Evolutionary conservation across 2,329 filamentous ascomycete species (phyloP).

Genomic region (Ophiostoma triangulosporum): DNA sequence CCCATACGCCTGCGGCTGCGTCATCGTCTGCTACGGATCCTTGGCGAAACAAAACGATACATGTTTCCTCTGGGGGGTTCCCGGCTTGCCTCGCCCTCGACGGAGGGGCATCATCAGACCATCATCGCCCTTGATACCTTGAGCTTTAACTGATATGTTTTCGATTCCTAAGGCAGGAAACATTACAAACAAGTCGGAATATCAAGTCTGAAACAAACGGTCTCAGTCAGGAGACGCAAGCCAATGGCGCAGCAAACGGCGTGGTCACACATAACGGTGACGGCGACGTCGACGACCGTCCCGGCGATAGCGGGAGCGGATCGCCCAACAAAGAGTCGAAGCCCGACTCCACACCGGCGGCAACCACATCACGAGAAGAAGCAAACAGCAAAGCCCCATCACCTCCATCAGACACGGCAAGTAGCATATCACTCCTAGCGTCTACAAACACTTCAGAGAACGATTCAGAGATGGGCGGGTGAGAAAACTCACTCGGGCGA

Average conservation of each 20-base stretch:
- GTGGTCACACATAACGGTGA: background rate
- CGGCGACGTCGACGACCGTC: background rate
- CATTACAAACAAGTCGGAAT: constrained; percentile 16
- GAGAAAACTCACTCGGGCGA: background rate
- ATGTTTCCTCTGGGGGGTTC: constrained; percentile 4
- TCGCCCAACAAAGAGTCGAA: background rate
- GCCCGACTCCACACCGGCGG: background rate
- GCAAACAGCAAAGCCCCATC: background rate
- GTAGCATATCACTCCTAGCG: background rate
- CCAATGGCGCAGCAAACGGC: background rate
- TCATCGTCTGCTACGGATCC: background rate
- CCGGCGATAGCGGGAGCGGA: background rate
- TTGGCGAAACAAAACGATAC: constrained; percentile 11
- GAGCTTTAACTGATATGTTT: background rate
- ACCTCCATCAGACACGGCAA: constrained; percentile 2
- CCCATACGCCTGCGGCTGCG: background rate
- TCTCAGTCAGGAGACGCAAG: background rate
- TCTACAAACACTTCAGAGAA: background rate
- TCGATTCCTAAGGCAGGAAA: constrained; percentile 14
- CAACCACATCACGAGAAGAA: background rate
- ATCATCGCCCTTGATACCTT: background rate
- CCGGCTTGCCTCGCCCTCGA: background rate
- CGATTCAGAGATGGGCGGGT: background rate
- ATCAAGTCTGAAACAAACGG: constrained; percentile 25
- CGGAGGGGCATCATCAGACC: background rate